Conservation (phyloP, 176 grass and related monocot genomes). For the Eremochloa ophiuroides region DNA sequence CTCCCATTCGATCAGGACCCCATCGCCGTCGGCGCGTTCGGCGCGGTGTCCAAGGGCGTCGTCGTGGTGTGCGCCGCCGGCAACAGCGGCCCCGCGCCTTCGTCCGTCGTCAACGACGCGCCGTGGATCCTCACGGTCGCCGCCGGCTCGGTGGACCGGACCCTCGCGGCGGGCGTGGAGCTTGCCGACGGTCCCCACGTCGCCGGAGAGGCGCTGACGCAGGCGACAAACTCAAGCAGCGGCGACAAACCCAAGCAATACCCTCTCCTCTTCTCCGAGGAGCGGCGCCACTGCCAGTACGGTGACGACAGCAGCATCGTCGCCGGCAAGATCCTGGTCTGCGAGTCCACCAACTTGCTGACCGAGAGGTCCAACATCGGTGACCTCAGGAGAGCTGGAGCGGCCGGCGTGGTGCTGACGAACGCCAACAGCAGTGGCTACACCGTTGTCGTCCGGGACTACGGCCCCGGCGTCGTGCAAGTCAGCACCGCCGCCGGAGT, state of each 20-base stretch:
- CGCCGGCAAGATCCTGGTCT: slow-evolving; percentile 20
- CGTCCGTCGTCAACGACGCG: slow-evolving; percentile 28
- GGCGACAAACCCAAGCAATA: neutral
- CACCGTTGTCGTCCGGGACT: neutral
- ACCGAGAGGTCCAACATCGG: neutral
- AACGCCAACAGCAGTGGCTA: neutral
- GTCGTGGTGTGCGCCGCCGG: slow-evolving; percentile 31
- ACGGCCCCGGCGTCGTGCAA: slow-evolving; percentile 5
- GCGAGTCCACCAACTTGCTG: neutral
- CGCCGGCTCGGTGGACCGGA: slow-evolving; percentile 27
- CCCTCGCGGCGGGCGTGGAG: neutral
- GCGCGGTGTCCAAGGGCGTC: slow-evolving; percentile 39
- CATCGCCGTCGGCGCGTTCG: slow-evolving; percentile 36
- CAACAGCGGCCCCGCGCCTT: slow-evolving; percentile 13
- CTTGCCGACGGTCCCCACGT: neutral
- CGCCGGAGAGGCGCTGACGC: neutral
- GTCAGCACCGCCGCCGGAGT: neutral
- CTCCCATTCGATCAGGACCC: neutral
- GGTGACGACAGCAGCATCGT: neutral
- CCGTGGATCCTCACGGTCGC: slow-evolving; percentile 67
- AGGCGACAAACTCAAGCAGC: neutral
- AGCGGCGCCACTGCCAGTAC: neutral
- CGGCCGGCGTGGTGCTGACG: slow-evolving; percentile 16
- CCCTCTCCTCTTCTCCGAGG: slow-evolving; percentile 7
- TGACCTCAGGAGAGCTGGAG: neutral